phyloP scores from a whole-genome alignment of 768 basidiomycete species.

The Pleurotus cornucopiae region DNA sequence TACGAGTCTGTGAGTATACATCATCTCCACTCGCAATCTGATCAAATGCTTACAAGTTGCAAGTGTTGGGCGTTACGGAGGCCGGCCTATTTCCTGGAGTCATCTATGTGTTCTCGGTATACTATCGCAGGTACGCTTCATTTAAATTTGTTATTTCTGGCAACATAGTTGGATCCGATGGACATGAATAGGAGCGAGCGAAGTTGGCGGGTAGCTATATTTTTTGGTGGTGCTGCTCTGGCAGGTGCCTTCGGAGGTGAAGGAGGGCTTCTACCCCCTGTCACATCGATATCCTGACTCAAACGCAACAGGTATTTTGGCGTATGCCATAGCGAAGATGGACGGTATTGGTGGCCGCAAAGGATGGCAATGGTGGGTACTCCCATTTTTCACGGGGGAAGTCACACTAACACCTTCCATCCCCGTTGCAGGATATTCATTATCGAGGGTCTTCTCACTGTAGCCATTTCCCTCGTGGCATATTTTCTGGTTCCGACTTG shows the following conservation, averaged over 20 bases:
- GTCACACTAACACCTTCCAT: neutral
- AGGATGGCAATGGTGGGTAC: constrained; percentile 54
- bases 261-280: neutral
- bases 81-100: constrained; percentile 60
- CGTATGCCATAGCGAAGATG: constrained; percentile 57
- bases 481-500: constrained; percentile 58
- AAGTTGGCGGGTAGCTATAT: constrained; percentile 57
- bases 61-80: constrained; percentile 55
- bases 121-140: constrained; percentile 39
- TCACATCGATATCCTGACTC: neutral
- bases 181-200: constrained; percentile 41
- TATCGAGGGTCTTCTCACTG: constrained; percentile 50
- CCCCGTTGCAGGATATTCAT: constrained; percentile 47
- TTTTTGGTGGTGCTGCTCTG: constrained; percentile 58
- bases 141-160: neutral
- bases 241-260: constrained; percentile 62
- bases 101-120: constrained; percentile 55
- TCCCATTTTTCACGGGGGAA: neutral
- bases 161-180: neutral
- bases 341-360: constrained; percentile 53
- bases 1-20: constrained; percentile 43
- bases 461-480: constrained; percentile 38
- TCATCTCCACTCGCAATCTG: neutral
- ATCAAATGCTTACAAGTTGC: neutral
- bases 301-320: constrained; percentile 41